Evolutionary conservation across 441 rosid genomes (phyloP).

Genomic region (Erodium moschatum): DNA sequence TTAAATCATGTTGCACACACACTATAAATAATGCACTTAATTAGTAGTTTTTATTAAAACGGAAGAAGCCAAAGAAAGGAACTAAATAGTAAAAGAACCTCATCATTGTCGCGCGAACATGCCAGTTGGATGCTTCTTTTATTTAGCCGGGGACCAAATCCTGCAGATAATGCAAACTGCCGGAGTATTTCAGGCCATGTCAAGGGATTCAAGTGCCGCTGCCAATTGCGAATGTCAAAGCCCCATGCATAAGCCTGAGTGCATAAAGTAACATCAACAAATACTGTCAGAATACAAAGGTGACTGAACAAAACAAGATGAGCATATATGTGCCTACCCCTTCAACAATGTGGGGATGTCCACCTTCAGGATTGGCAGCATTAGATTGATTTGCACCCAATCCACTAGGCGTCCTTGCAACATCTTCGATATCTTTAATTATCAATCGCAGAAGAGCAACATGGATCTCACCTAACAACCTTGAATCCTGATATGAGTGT

Average conservation of each 20-base stretch:
- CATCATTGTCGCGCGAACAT: slow-evolving; percentile 43
- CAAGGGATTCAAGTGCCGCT: slow-evolving; percentile 48
- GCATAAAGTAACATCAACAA: slow-evolving; percentile 5
- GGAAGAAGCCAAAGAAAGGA: neutral
- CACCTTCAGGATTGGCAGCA: slow-evolving; percentile 69
- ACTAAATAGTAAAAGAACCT: slow-evolving; percentile 34
- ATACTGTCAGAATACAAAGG: neutral
- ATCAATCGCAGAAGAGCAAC: slow-evolving; percentile 54
- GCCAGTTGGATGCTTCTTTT: slow-evolving; percentile 37
- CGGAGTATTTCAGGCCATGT: slow-evolving; percentile 89
- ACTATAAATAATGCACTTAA: neutral
- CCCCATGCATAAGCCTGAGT: slow-evolving; percentile 79
- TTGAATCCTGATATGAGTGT: slow-evolving; percentile 48
- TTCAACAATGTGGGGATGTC: slow-evolving; percentile 72
- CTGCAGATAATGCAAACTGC: slow-evolving; percentile 73
- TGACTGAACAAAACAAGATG: slow-evolving; percentile 5
- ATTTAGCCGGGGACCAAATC: slow-evolving; percentile 65
- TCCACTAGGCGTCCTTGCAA: slow-evolving; percentile 44
- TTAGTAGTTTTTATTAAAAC: neutral
- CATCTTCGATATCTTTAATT: slow-evolving; percentile 79
- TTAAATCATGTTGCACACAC: no score
- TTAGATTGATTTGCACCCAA: slow-evolving; percentile 50
- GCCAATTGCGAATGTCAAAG: slow-evolving; percentile 71
- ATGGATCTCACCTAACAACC: slow-evolving; percentile 72
- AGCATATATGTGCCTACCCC: slow-evolving; percentile 46